Conservation (phyloP, 345 rosid genomes). For the Excoecaria cochinchinensis region DNA sequence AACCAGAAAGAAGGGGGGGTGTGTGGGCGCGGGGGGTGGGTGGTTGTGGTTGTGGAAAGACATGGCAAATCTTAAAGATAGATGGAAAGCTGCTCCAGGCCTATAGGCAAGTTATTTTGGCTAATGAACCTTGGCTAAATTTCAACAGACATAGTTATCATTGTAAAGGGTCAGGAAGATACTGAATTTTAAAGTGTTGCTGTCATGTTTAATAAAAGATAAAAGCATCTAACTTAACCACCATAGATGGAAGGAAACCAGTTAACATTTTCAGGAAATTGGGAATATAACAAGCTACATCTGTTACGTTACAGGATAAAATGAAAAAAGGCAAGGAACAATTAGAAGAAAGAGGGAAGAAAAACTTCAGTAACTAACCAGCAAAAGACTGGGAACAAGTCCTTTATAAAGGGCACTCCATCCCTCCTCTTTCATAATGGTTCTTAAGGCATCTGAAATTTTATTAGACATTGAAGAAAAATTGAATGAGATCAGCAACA, state of each 20-base stretch:
- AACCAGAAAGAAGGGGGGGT: background rate
- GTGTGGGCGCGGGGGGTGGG: too few relatives aligned
- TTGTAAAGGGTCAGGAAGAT: background rate
- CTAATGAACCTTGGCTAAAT: background rate
- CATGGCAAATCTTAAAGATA: background rate
- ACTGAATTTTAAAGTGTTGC: background rate
- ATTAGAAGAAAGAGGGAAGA: background rate
- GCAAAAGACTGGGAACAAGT: slow-evolving; percentile 71
- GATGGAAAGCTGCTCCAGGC: slow-evolving; percentile 6
- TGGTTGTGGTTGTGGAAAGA: too few relatives aligned
- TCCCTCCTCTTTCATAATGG: slow-evolving; percentile 92
- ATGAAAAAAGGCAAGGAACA: background rate
- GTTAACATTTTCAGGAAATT: background rate
- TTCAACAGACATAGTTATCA: background rate
- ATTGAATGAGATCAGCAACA: slow-evolving; percentile 5
- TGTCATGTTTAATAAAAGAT: background rate
- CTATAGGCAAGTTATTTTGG: background rate
- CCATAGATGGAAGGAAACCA: background rate
- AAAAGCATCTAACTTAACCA: background rate
- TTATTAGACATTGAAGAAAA: slow-evolving; percentile 11
- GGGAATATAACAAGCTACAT: background rate
- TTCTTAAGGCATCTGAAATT: slow-evolving; percentile 73
- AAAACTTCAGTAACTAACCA: slow-evolving; percentile 46
- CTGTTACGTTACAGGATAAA: background rate
- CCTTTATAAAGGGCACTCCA: slow-evolving; percentile 85